Conservation (phyloP, 306 rosid species). For the Fagus sylvatica region DNA sequence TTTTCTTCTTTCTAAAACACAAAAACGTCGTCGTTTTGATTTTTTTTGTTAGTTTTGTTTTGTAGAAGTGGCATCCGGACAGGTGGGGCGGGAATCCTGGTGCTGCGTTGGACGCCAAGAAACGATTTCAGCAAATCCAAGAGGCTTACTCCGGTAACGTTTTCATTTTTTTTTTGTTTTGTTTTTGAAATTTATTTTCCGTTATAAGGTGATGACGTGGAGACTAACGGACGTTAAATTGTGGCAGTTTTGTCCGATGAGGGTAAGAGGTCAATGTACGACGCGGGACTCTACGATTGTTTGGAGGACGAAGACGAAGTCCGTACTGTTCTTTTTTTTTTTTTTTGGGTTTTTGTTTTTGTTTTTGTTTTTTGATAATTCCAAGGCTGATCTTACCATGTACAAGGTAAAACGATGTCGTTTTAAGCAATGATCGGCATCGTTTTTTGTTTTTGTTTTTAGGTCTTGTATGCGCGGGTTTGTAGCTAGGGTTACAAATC, state of each 20-base stretch:
- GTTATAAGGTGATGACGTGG: neutral
- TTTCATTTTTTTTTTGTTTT: neutral
- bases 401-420: constrained; percentile 36
- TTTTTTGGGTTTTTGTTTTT: neutral
- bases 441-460: too few species aligned
- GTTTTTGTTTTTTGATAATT: too few species aligned
- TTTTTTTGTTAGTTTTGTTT: neutral
- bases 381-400: constrained; percentile 10
- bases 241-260: constrained; percentile 82
- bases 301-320: constrained; percentile 82
- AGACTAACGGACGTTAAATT: neutral
- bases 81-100: constrained; percentile 57
- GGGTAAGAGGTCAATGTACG: constrained; percentile 85
- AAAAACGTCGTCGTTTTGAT: neutral
- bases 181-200: too few species aligned
- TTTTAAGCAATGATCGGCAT: neutral
- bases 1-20: neutral
- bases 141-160: constrained; percentile 84
- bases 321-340: constrained; percentile 23
- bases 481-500: too few species aligned
- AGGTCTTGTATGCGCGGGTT: neutral
- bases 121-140: constrained; percentile 88
- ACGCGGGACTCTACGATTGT: constrained; percentile 84
- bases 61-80: constrained; percentile 94
- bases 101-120: constrained; percentile 73